Percentiles rank a stretch among this genome's conserved stretches.
Evolutionary conservation across 257 asterid genomes (phyloP).

Genomic region (Salvia miltiorrhiza): DNA sequence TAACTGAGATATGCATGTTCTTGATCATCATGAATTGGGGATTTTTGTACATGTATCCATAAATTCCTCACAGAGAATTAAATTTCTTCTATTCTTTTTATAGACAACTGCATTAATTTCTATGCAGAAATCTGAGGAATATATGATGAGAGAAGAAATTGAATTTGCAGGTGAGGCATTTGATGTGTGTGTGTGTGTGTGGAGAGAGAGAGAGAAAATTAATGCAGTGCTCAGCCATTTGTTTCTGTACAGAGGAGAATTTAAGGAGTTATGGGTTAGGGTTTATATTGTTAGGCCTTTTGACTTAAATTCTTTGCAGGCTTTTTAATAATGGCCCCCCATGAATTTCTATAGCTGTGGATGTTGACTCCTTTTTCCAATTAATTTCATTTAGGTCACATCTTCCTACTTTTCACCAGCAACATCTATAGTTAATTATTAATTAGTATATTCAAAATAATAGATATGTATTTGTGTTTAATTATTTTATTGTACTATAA

Average conservation of each 20-base stretch:
- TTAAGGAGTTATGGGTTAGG: conserved; percentile 51
- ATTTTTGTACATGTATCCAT: neutral
- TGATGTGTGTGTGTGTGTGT: conserved; percentile 26
- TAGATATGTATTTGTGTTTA: no score
- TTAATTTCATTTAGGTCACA: conserved; percentile 27
- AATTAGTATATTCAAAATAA: no score
- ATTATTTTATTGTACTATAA: no score
- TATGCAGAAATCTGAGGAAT: conserved; percentile 32
- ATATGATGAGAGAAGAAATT: conserved; percentile 21
- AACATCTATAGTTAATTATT: neutral
- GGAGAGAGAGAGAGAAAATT: conserved; percentile 19
- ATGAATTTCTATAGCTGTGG: conserved; percentile 31
- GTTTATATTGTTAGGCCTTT: conserved; percentile 34
- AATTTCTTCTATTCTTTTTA: neutral
- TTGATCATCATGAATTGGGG: neutral
- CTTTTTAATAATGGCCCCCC: conserved; percentile 40
- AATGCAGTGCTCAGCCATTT: conserved; percentile 37
- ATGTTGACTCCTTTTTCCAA: conserved; percentile 48
- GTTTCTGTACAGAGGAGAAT: conserved; percentile 19
- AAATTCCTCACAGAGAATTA: neutral
- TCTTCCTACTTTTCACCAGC: conserved; percentile 3
- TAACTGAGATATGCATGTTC: conserved; percentile 16
- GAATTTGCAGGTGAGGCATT: conserved; percentile 34
- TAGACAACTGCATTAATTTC: neutral
- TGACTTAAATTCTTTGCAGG: conserved; percentile 53